Percentiles rank a stretch among this genome's conserved stretches.
Evolutionary conservation across 2,329 filamentous ascomycete species (phyloP).

Genomic region (Pseudogymnoascus sp.): DNA sequence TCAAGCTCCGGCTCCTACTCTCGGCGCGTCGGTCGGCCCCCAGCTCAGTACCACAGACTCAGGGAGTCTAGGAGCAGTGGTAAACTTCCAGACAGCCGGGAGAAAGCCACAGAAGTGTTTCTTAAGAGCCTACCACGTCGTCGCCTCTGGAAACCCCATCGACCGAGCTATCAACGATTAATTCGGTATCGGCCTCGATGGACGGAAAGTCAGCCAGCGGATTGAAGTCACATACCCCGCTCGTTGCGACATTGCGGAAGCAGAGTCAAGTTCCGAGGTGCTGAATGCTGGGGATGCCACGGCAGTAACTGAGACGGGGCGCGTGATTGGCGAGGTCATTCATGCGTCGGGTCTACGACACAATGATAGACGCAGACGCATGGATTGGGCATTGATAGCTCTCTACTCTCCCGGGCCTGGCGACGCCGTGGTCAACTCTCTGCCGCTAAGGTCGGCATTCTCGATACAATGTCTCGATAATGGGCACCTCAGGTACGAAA

Average conservation of each 20-base stretch:
- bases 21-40: not conserved
- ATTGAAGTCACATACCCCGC: not conserved
- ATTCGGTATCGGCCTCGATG: not conserved
- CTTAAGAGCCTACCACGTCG: not conserved
- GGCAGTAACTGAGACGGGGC: not conserved
- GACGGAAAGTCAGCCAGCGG: not conserved
- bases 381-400: constrained; percentile 4
- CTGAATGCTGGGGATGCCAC: too few species aligned
- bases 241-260: not conserved
- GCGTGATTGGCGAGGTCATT: not conserved
- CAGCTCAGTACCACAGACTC: not conserved
- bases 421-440: not conserved
- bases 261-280: not conserved
- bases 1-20: not conserved
- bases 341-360: not conserved
- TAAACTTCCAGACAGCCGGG: not conserved
- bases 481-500: too few species aligned
- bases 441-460: not conserved
- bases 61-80: not conserved
- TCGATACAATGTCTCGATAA: too few species aligned
- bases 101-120: not conserved
- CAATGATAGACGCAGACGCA: not conserved
- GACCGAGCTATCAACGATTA: not conserved
- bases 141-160: not conserved
- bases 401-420: not conserved